Base-by-base conservation (phyloP, 1,284 basidiomycete species). In the Lentinula novae-zelandiae region DNA sequence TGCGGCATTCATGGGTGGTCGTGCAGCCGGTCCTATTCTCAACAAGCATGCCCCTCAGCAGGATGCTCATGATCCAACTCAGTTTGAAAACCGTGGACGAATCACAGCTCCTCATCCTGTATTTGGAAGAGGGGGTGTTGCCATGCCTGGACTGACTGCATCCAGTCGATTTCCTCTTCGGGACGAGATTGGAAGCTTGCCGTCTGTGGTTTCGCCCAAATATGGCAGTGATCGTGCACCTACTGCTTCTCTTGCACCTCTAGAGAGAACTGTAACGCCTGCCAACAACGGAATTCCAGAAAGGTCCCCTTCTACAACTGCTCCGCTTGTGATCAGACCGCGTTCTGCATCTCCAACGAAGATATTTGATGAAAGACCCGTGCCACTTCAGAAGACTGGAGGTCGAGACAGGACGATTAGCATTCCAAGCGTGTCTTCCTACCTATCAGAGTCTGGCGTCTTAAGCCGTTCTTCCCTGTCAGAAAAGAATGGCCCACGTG, bases 1-100 rank as follows among this genome's bases (percentile, higher is more conserved):
- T 17, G 90, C 90, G 2, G 79, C 86, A 1, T 90, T 92, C 70
- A 91, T 92, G 63, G 90, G 90, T 49, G 89, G 90, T 3, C 81
- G 79, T 52, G 85, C 87, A 22, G 82, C 82, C 49, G 88, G 87
- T 17, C 90, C 90, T 7, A 78, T 85, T 48, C 78, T 92, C 39
- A 91, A 82, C 63, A 82, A 78, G 60, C 88, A 86, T 68, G 83
- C 85, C 15, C 84, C 89, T 5, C 90, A 92, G 69, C 78, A 78
- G 65, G 84, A 92, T 73, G 78, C 81, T 15, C 80, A 83, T 63
- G 81, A 88, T 69, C 81, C 82, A 2, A 84, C 82, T 1, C 82
- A 86, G 66, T 90, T 87, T 66, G 82, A 84, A 58, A 86, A 89
- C 66, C 79, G 72, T n/a, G 76, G 78, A 17, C 74, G 75, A 57